Percentiles rank a stretch among this genome's conserved stretches.
Evolutionary conservation across 2,329 filamentous ascomycete species (phyloP).

Genomic region (Orbilia javanica): DNA sequence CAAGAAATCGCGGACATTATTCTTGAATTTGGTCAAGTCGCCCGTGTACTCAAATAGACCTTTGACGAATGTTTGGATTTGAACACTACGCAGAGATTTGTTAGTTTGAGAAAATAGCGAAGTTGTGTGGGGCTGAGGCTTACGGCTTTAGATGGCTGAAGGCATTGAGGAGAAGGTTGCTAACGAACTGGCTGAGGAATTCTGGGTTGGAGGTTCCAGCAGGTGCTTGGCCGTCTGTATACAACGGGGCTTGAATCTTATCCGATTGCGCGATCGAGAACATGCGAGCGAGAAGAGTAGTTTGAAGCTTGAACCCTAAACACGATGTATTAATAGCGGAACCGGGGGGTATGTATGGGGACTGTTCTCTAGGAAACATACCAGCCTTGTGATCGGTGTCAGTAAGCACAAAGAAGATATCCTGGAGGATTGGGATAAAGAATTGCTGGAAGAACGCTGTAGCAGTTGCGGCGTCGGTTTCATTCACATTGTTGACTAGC

Average conservation of each 20-base stretch:
- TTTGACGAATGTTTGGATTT: slow-evolving; percentile 91
- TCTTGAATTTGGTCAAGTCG: slow-evolving; percentile 92
- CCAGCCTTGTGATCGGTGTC: slow-evolving; percentile 95
- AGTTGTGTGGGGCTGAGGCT: not conserved
- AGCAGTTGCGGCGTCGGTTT: slow-evolving; percentile 85
- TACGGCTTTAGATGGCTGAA: slow-evolving; percentile 94
- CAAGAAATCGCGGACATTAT: slow-evolving; percentile 94
- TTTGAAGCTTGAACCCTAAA: slow-evolving; percentile 91
- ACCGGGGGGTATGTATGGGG: not conserved
- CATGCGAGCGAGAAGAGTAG: slow-evolving; percentile 91
- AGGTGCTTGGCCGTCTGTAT: slow-evolving; percentile 83
- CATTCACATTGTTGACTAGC: slow-evolving; percentile 96
- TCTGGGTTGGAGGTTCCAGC: slow-evolving; percentile 88
- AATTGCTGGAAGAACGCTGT: slow-evolving; percentile 98
- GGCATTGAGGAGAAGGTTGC: slow-evolving; percentile 84
- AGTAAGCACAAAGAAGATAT: slow-evolving; percentile 97
- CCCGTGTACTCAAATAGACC: slow-evolving; percentile 89
- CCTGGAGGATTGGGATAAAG: slow-evolving; percentile 93
- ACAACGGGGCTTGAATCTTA: slow-evolving; percentile 94
- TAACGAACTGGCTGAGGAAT: slow-evolving; percentile 89
- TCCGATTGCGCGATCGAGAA: slow-evolving; percentile 93
- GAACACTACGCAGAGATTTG: slow-evolving; percentile 71
- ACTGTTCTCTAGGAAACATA: slow-evolving; percentile 1
- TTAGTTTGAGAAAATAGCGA: slow-evolving; percentile 10
- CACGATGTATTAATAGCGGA: not conserved